These are phyloP conservation scores for Amanita subjunquillea DNA, from an alignment of 768 basidiomycete genomes.

Conservation along the genomic window DNA sequence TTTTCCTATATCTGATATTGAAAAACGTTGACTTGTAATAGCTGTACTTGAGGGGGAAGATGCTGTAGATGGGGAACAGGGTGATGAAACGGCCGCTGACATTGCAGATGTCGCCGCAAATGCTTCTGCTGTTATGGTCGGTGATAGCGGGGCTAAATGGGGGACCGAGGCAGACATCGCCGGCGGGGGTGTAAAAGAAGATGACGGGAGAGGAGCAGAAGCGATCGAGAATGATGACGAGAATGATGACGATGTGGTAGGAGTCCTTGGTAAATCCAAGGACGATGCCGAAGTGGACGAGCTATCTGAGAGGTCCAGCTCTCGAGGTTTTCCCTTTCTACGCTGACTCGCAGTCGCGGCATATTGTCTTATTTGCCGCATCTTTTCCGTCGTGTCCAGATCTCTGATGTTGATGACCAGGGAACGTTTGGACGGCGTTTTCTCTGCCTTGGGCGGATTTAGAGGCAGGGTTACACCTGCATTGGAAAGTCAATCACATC, in stretches of 20 bases:
- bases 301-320: not conserved
- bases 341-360: not conserved
- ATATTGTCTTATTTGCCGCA: conserved; percentile 1
- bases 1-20: not conserved
- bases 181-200: not conserved
- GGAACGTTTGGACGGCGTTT: not conserved
- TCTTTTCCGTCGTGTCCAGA: conserved; percentile 1
- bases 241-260: not conserved
- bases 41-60: not conserved
- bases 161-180: not conserved
- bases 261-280: not conserved
- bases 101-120: not conserved
- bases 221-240: not conserved
- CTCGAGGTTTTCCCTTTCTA: not conserved
- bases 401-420: conserved; percentile 6
- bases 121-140: not conserved
- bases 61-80: not conserved
- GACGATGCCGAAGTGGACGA: not conserved
- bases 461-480: conserved; percentile 1
- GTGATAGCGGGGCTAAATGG: not conserved
- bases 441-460: not conserved
- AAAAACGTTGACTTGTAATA: not conserved
- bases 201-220: not conserved
- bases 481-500: not conserved
- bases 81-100: not conserved